Base-by-base conservation (phyloP, 73 alveolate species). In the Blepharisma japonicum region DNA sequence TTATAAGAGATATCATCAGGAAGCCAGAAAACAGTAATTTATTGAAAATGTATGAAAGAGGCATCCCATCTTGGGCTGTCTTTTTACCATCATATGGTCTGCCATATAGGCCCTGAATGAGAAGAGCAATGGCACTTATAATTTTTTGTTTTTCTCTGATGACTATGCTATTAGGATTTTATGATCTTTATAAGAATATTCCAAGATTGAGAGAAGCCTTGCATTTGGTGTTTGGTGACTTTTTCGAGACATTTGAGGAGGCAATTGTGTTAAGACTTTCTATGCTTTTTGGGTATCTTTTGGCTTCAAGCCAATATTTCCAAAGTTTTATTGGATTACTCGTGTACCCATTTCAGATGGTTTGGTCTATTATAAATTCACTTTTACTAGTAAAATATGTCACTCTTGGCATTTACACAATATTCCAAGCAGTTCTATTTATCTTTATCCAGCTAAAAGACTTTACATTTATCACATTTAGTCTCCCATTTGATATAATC, bases 1-100 rank as follows among this genome's bases (percentile, higher is more conserved):
- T 39, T 39, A 45, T 70, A 9, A 70, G 46, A 45, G 20, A 70
- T 70, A 2, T 70, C 32, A 7, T 70, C 77, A 70, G 42, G 14
- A 38, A 38, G 39, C 68, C 80, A 2, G 27, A 47, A 45, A 70
- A 47, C 61, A 45, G 20, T 18, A 14, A 38, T 61, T 61, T 61
- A 61, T 39, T 61, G 14, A 61, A 48, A 14, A 70, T 38, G 80
- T 70, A 70, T 70, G 80, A 70, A 70, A 39, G 80, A 39, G 80
- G 80, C 21, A 39, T 70, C 56, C 80, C 80, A 38, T 70, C 80
- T n/a, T 70, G 80, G 66, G 56, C 80, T 7, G 55, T 18, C 71
- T 70, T 70, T 47, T 18, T 70, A n/a, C 80, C 80, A 14, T 70
- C 80, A 7, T 70, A 70, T 5, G 80, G 80, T 14, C 32, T 70